Conservation (phyloP, 1,139 yeast genomes). For the Kluyveromyces sp. region DNA sequence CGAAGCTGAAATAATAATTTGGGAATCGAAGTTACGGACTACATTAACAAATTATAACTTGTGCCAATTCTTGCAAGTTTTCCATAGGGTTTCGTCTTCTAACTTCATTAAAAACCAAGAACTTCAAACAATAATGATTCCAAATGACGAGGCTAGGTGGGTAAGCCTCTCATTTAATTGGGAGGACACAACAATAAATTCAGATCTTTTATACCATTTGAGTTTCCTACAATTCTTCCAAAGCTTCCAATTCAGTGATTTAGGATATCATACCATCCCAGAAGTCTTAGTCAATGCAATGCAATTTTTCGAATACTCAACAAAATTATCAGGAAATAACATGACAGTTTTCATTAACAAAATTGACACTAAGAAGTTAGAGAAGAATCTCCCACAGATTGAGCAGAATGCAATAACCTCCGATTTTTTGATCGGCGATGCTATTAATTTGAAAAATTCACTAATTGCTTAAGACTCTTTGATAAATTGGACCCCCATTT, state of each 20-base stretch:
- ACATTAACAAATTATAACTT: constrained; percentile 41
- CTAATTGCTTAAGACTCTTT: constrained; percentile 25
- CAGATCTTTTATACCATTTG: constrained; percentile 15
- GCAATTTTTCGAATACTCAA: constrained; percentile 25
- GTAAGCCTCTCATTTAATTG: constrained; percentile 14
- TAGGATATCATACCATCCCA: constrained; percentile 25
- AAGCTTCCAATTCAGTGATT: constrained; percentile 24
- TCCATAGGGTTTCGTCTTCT: constrained; percentile 36
- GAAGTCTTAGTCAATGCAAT: constrained; percentile 21
- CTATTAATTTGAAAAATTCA: constrained; percentile 21
- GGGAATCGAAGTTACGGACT: constrained; percentile 49
- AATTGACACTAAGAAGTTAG: constrained; percentile 26
- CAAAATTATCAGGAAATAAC: constrained; percentile 11
- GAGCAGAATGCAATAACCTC: constrained; percentile 4
- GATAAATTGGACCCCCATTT: constrained; percentile 18
- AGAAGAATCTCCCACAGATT: constrained; percentile 16
- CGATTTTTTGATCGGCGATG: constrained; percentile 16
- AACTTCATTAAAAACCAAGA: constrained; percentile 20
- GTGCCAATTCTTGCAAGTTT: constrained; percentile 37
- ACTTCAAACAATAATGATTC: constrained; percentile 24
- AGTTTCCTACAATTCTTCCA: constrained; percentile 23
- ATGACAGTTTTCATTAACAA: constrained; percentile 25
- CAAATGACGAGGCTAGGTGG: constrained; percentile 33
- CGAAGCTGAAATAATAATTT: constrained; percentile 38
- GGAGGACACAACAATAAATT: neutral